phyloP scores from a whole-genome alignment of 2,329 filamentous ascomycete genomes.

The Curvularia verruculosa region DNA sequence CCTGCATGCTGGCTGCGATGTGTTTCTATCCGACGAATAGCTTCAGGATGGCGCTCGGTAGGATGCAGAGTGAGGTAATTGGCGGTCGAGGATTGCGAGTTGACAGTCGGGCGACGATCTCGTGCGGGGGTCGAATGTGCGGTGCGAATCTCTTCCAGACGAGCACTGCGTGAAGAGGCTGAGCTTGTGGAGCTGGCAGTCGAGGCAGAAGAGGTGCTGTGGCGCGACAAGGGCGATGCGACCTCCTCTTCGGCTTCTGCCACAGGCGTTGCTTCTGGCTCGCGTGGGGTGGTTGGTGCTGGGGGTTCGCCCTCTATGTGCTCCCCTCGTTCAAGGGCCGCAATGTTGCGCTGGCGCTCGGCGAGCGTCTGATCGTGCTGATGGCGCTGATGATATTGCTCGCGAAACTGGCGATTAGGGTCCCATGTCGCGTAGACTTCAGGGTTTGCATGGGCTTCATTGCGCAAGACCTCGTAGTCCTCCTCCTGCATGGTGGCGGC shows the following conservation, averaged over 20 bases:
- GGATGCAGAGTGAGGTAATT: slow-evolving; percentile 39
- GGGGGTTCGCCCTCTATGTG: slow-evolving; percentile 14
- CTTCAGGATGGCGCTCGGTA: slow-evolving; percentile 71
- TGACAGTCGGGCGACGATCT: slow-evolving; percentile 26
- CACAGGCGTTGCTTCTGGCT: slow-evolving; percentile 17
- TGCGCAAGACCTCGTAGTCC: slow-evolving; percentile 38
- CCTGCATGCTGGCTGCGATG: slow-evolving; percentile 71
- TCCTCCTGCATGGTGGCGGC: slow-evolving; percentile 38
- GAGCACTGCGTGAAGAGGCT: slow-evolving; percentile 20
- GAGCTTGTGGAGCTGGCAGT: slow-evolving; percentile 27
- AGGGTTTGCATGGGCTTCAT: slow-evolving; percentile 38
- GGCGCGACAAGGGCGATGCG: slow-evolving; percentile 32
- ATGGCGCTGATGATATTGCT: slow-evolving; percentile 33
- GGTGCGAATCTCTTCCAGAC: slow-evolving; percentile 41
- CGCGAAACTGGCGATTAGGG: slow-evolving; percentile 31
- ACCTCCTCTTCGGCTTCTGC: slow-evolving; percentile 25
- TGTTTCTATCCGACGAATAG: slow-evolving; percentile 73
- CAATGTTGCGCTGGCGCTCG: slow-evolving; percentile 13
- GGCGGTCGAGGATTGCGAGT: slow-evolving; percentile 26
- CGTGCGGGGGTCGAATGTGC: slow-evolving; percentile 24
- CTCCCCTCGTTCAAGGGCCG: slow-evolving; percentile 10
- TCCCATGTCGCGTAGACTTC: slow-evolving; percentile 40
- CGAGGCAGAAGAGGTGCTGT: slow-evolving; percentile 29
- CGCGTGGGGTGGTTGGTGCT: slow-evolving; percentile 2
- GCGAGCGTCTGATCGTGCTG: slow-evolving; percentile 24